Conservation (phyloP, 2,329 filamentous ascomycete species). For the Bipolaris cookei region DNA sequence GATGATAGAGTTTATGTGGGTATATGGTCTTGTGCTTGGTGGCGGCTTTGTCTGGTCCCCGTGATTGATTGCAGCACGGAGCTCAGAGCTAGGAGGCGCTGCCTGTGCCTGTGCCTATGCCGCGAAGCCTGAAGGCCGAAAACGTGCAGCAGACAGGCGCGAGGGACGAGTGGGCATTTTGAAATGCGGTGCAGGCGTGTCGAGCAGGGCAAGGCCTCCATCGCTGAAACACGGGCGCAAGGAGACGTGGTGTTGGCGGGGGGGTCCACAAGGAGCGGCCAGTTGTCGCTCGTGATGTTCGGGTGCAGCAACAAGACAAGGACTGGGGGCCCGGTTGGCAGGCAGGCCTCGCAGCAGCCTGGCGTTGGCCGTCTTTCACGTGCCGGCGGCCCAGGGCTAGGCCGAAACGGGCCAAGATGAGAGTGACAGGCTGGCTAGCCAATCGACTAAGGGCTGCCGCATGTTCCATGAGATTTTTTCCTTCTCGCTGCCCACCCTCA, state of each 20-base stretch:
- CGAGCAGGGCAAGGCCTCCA: background rate
- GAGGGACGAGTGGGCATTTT: background rate
- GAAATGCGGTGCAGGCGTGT: background rate
- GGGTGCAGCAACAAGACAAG: background rate
- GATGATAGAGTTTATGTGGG: background rate
- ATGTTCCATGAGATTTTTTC: conserved; percentile 4
- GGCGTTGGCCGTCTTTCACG: conserved; percentile 1
- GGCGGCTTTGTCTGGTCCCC: background rate
- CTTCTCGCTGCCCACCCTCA: conserved; percentile 3
- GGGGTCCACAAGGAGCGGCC: background rate
- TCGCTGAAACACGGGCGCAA: background rate
- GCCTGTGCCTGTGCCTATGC: no score
- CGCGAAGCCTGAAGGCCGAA: background rate
- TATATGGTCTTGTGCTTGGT: background rate
- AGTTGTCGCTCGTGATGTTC: background rate
- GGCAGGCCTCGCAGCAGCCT: no score
- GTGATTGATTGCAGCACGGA: background rate
- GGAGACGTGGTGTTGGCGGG: background rate
- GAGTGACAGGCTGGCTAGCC: conserved; percentile 2
- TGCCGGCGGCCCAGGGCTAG: background rate
- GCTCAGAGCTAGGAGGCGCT: background rate
- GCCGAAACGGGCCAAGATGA: background rate
- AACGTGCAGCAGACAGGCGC: background rate
- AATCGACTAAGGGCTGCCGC: conserved; percentile 1
- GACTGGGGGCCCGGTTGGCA: background rate